Conservation (phyloP, 495 filamentous ascomycete genomes). For the Alectoria sarmentosa region DNA sequence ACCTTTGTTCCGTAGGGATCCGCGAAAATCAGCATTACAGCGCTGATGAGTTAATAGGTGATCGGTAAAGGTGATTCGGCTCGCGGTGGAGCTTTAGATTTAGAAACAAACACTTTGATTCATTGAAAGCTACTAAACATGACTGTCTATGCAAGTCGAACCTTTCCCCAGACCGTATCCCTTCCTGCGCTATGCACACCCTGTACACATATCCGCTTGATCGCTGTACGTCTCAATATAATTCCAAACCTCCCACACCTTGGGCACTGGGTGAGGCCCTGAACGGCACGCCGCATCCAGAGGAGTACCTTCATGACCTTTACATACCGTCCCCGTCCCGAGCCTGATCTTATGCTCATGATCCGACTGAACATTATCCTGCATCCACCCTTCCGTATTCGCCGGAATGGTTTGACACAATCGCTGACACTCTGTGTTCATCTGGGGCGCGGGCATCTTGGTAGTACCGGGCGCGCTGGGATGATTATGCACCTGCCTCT, state of each 20-base stretch:
- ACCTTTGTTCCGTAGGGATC: neutral
- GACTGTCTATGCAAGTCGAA: neutral
- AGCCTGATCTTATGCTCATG: neutral
- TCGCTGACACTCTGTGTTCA: neutral
- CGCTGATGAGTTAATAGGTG: neutral
- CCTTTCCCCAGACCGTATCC: neutral
- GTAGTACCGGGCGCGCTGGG: neutral
- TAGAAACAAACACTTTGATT: neutral
- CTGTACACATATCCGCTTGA: neutral
- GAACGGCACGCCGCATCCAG: neutral
- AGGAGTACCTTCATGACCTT: fast-evolving
- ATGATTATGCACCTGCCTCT: neutral
- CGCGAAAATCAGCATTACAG: neutral
- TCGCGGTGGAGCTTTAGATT: neutral
- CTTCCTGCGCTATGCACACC: neutral
- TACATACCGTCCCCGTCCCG: neutral
- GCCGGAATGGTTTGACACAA: neutral
- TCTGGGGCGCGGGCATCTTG: fast-evolving
- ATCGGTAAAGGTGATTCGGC: neutral
- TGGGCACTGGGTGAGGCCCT: neutral
- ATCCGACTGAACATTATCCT: neutral
- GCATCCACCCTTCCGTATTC: neutral
- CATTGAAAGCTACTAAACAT: neutral
- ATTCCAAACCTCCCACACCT: neutral
- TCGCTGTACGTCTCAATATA: constrained; percentile 1